These are phyloP conservation scores for Niebla homalea DNA, from an alignment of 495 filamentous ascomycete genomes.

Conservation along the genomic window DNA sequence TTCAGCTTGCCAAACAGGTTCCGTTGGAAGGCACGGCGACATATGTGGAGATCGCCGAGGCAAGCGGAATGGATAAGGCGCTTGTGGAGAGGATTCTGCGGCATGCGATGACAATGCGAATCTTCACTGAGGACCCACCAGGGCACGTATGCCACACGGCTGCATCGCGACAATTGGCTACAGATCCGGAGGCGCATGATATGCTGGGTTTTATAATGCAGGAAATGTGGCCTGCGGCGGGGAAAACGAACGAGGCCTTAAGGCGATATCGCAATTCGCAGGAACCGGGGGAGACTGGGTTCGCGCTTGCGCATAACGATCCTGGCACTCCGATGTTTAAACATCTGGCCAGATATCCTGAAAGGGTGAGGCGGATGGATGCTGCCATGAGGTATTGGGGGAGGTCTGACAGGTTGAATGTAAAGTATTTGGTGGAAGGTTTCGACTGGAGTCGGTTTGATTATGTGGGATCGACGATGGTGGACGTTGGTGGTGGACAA, in stretches of 20 bases:
- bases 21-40: not conserved
- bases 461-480: constrained; percentile 26
- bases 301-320: constrained; percentile 13
- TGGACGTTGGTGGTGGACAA: constrained; percentile 42
- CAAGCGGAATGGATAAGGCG: not conserved
- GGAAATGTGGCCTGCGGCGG: not conserved
- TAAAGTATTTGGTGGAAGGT: constrained; percentile 29
- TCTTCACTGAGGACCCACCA: not conserved
- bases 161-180: not conserved
- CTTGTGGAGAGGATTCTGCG: constrained; percentile 1
- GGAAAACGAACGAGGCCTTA: constrained; percentile 16
- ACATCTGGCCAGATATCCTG: constrained; percentile 17
- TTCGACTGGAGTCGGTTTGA: constrained; percentile 33
- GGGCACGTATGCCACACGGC: constrained; percentile 1
- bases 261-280: constrained; percentile 16
- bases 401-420: constrained; percentile 36
- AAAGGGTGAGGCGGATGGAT: constrained; percentile 34
- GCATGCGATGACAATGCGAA: not conserved
- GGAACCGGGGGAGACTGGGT: constrained; percentile 15
- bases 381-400: constrained; percentile 38
- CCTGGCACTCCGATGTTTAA: constrained; percentile 9
- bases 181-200: not conserved
- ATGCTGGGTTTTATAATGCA: not conserved
- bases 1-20: not conserved
- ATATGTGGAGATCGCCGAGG: not conserved